phyloP scores from a whole-genome alignment of 108 stramenopile genomes.

The Schizochytrium sp. region DNA sequence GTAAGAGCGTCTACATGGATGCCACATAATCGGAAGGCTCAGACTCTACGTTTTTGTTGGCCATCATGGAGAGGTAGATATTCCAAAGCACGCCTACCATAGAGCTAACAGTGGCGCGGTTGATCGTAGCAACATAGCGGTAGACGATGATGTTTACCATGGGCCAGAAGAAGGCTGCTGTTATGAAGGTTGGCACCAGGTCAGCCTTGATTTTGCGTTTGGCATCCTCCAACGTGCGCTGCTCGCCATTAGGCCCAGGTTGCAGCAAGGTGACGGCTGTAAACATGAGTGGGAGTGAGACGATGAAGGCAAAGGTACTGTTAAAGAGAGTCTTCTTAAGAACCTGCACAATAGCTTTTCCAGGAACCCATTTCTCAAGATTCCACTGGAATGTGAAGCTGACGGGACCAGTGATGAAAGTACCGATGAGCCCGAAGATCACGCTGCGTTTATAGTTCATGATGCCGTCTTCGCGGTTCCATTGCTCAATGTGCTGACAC shows the following conservation, averaged over 20 bases:
- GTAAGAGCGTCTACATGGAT: too few relatives aligned
- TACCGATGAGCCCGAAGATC: background rate
- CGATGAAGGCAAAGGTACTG: conserved; percentile 50
- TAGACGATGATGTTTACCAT: conserved; percentile 39
- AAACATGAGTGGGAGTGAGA: conserved; percentile 51
- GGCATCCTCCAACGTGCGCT: background rate
- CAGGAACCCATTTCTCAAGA: conserved; percentile 38
- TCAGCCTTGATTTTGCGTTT: conserved; percentile 29
- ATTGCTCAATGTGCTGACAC: background rate
- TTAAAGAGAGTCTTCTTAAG: conserved; percentile 39
- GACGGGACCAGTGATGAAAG: conserved; percentile 32
- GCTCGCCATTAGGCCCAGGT: conserved; percentile 24
- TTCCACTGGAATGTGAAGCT: background rate
- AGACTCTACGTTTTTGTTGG: conserved; percentile 40
- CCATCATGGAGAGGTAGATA: conserved; percentile 23
- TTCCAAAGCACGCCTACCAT: conserved; percentile 45
- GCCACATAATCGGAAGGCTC: too few relatives aligned
- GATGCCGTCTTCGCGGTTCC: background rate
- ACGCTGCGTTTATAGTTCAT: background rate
- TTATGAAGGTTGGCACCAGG: conserved; percentile 37
- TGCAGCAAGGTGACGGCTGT: conserved; percentile 39
- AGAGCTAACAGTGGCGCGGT: background rate
- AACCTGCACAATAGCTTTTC: background rate
- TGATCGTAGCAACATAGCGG: background rate
- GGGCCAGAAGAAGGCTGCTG: conserved; percentile 37